Base-by-base conservation (phyloP, 139 green algal species). In the Spirogloea muscicola region DNA sequence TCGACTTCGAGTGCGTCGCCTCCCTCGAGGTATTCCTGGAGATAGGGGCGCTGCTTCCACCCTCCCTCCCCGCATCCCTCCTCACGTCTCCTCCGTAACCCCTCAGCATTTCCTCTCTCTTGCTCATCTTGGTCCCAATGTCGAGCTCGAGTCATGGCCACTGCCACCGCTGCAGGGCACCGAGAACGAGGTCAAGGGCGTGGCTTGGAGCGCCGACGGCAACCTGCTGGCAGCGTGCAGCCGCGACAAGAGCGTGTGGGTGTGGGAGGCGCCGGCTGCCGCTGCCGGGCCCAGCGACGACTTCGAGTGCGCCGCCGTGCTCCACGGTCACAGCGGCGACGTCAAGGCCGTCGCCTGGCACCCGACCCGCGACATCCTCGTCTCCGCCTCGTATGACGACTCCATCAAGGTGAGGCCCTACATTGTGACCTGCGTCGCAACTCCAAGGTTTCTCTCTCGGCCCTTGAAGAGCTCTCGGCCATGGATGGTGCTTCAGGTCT, bases 261-360 rank as follows among this genome's bases (percentile, higher is more conserved):
- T 98, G 29, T 98, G 94, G 94, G 94, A 97, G 83, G 49, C 43
- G 33, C 62, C 42, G n/a, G 57, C 33, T 36, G 57, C 33, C 57
- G 59, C 38, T 7, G 78, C 82, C 2, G 58, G 88, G 27, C 85
- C 88, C 0, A 84, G 84, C 0, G 76, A 93, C 43, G 92, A 98
- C 66, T 98, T 91, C 51, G 94, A 97, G 77, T 96, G 91, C 62
- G 84, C 96, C 34, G 91, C 98, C 48, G 94, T 98, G 2, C 96
- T 96, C 65, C 87, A 95, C 29, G 93, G 90, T 0, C 91, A 96
- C 73, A 70, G 82, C 6, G 58, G 92, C 85, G 94, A 98, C 79
- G 94, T 98, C 2, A 98, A 98, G 85, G 82, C 76, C 27, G 90
- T 98, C 46, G 59, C 58, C 0, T 98, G 94, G 94, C 91, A 97